Base-by-base conservation (phyloP, 768 basidiomycete genomes). In the Psilocybe subaeruginosa region DNA sequence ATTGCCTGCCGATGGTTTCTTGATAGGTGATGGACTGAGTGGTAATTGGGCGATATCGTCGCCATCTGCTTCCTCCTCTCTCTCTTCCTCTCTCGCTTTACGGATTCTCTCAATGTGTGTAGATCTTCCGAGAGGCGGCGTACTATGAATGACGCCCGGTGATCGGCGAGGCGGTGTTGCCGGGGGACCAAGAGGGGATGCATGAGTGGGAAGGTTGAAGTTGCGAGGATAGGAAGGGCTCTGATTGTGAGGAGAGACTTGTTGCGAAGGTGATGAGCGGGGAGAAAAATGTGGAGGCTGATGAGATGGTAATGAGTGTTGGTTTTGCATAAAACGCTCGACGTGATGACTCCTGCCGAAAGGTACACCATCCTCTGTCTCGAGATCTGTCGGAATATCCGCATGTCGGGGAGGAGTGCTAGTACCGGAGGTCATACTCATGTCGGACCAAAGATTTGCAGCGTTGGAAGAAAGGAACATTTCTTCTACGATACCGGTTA, bases 401-500 rank as follows among this genome's bases (percentile, higher is more conserved):
- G 63, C 51, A 54, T 71, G 67, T 64, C 74, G 77, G 3, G 87
- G 83, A 39, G 83, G 81, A 14, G 84, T 81, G 67, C 68, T 77
- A 35, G 69, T 70, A 60, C 59, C 67, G 12, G 71, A 66, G 17
- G 64, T 64, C 51, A 67, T 60, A 45, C 70, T 66, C 7, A 55
- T 56, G 37, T 72, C 69, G 19, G 61, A 64, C 31, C 68, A 61
- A 35, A 66, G 61, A 54, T 68, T 64, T 4, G 68, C 66, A n/a
- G 72, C 71, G 52, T 71, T 76, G 12, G 75, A 76, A 49, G 76
- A 74, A 54, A 83, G 80, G 60, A 91, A 79, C 79, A 91, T 87
- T 57, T 89, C 83, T 48, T 91, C 85, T 17, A 91, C 89, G 30
- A 89, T 79, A n/a, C 88, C 86, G 8, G 85, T 86, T 64, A 91